phyloP scores from a whole-genome alignment of 495 filamentous ascomycete species.

The Penicillium soppii region DNA sequence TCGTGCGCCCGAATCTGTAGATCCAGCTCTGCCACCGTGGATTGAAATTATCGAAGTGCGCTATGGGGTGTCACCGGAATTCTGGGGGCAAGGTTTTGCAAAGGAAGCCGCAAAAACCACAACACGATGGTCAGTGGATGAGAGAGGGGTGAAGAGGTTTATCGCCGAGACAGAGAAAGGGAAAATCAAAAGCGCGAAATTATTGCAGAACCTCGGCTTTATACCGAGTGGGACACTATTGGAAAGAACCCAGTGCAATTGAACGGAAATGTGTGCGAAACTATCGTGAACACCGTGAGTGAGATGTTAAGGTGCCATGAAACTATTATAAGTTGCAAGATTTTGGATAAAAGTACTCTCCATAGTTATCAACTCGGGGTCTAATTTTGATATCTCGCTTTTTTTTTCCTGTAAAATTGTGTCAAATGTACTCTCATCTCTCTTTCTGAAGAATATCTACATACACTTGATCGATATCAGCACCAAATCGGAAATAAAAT shows the following conservation, averaged over 20 bases:
- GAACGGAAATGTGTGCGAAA: conserved; percentile 20
- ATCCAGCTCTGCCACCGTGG: conserved; percentile 21
- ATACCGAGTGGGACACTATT: conserved; percentile 24
- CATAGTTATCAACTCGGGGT: too few relatives aligned
- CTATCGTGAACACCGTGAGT: not conserved
- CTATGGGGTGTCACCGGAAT: conserved; percentile 20
- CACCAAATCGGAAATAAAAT: not conserved
- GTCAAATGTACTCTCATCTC: too few relatives aligned
- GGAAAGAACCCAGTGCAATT: conserved; percentile 25
- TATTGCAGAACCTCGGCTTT: conserved; percentile 27
- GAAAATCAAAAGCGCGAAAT: conserved; percentile 18
- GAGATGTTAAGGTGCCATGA: too few relatives aligned
- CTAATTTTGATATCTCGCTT: too few relatives aligned
- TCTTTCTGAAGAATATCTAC: too few relatives aligned
- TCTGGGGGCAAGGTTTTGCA: conserved; percentile 23
- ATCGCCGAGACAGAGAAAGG: conserved; percentile 28
- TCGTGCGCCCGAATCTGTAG: conserved; percentile 13
- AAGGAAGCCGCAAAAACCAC: conserved; percentile 21
- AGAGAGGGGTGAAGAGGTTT: conserved; percentile 23
- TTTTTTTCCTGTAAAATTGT: too few relatives aligned
- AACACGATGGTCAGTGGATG: conserved; percentile 19
- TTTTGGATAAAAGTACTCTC: too few relatives aligned
- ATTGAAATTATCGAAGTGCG: conserved; percentile 26
- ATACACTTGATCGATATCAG: not conserved
- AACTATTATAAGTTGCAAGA: too few relatives aligned